phyloP scores from a whole-genome alignment of 225 moss, liverwort and hornwort species.

The Bryum argenteum region DNA sequence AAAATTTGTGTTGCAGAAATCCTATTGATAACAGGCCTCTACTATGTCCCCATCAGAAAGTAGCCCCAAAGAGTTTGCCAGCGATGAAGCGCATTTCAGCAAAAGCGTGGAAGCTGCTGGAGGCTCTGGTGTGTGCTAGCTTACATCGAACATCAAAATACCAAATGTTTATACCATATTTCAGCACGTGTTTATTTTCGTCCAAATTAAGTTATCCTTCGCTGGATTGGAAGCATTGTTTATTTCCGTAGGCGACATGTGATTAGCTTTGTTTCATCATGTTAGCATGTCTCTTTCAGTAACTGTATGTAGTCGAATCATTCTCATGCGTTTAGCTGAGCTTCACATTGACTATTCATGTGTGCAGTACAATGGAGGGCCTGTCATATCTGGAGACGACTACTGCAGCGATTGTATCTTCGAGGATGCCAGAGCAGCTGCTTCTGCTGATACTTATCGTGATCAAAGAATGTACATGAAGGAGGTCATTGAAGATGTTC shows the following conservation, averaged over 20 bases:
- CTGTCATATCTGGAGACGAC: constrained; percentile 71
- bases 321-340: neutral
- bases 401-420: constrained; percentile 81
- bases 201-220: neutral
- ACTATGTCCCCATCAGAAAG: constrained; percentile 81
- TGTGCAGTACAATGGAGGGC: constrained; percentile 88
- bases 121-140: constrained; percentile 57
- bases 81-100: constrained; percentile 86
- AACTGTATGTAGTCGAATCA: too few relatives aligned
- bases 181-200: constrained; percentile 17
- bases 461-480: constrained; percentile 96
- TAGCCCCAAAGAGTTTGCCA: constrained; percentile 69
- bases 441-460: constrained; percentile 92
- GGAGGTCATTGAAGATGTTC: constrained; percentile 83
- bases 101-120: constrained; percentile 78
- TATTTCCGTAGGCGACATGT: neutral
- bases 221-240: constrained; percentile 3
- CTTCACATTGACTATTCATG: constrained; percentile 6
- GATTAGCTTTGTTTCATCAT: neutral
- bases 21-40: constrained; percentile 69
- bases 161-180: neutral
- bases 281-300: constrained; percentile 7
- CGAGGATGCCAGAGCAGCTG: constrained; percentile 95
- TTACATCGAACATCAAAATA: constrained; percentile 12
- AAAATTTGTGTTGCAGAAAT: constrained; percentile 55